Evolutionary conservation across 2,329 filamentous ascomycete genomes (phyloP), one percentile per base, ranked within the genome.

Genomic region (Chaetomium globosum): DNA sequence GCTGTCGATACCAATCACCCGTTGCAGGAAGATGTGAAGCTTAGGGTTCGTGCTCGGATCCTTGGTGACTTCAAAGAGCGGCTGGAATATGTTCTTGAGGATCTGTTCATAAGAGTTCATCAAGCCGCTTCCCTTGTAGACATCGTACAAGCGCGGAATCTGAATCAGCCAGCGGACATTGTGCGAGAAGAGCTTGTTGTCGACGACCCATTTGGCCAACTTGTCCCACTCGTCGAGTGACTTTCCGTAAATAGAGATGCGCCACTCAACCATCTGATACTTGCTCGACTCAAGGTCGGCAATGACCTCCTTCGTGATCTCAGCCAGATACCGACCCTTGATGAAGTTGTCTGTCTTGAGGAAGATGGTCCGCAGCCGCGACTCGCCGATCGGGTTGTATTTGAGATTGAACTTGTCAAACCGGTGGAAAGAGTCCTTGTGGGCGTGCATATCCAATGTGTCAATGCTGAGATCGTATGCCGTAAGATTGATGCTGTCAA

Each of bases 331-430:
- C 58, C 94, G 90, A 43, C 95, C 95, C 70, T 97, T 88, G 75
- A 99, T 97, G 77, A 93, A 94, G 76, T 99, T 99, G 78, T 99
- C 95, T 10, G 95, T 99, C 81, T 99, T 99, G 62, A 99, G 81
- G 76, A 99, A 99, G 71, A 99, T 99, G n/a, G 95, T 97, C 73
- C 95, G 88, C 64, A 99, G 81, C 63, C 95, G 89, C 52, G 95
- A 98, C 78, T 99, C 95, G 58, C 95, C 95, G 67, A 99, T 89
- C 0, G 95, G 95, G 72, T 99, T 99, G 76, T 99, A 99, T 77
- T 99, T 99, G 64, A 99, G 82, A 76, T 99, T 99, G 84, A 99
- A 99, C 77, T 99, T 99, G 82, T 99, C 95, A 75, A 99, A 99
- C 4, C 95, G 91, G 78, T 99, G 95, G 80, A 99, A 99, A 0